phyloP scores from a whole-genome alignment of 1,139 yeast genomes.

The Sugiyamaella castrensis region DNA sequence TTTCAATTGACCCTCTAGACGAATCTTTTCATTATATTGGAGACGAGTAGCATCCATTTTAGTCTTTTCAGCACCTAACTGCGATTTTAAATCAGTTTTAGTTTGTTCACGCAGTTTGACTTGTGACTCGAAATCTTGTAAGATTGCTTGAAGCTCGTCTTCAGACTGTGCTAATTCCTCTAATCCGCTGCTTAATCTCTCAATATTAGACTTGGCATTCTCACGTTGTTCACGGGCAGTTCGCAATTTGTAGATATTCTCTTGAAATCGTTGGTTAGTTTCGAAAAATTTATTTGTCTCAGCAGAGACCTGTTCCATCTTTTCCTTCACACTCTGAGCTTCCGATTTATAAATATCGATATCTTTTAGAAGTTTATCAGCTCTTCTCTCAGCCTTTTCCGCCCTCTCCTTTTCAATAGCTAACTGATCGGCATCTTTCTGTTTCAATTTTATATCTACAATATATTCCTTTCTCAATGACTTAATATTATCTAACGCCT shows the following conservation, averaged over 20 bases:
- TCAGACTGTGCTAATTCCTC: slow-evolving; percentile 48
- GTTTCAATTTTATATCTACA: slow-evolving; percentile 67
- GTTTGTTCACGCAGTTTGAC: slow-evolving; percentile 41
- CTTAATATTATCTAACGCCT: slow-evolving; percentile 80
- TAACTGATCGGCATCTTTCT: slow-evolving; percentile 74
- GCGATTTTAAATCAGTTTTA: slow-evolving; percentile 4
- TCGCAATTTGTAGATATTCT: slow-evolving; percentile 61
- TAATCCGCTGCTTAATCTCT: slow-evolving; percentile 48
- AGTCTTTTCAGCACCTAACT: neutral
- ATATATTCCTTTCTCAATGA: slow-evolving; percentile 72
- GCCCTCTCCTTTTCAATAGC: slow-evolving; percentile 74
- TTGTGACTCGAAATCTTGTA: slow-evolving; percentile 53
- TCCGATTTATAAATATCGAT: slow-evolving; percentile 49
- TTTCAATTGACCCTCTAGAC: slow-evolving; percentile 57
- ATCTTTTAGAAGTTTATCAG: slow-evolving; percentile 45
- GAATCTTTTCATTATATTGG: slow-evolving; percentile 40
- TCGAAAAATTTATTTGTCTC: slow-evolving; percentile 66
- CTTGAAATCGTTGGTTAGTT: slow-evolving; percentile 79
- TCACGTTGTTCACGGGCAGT: slow-evolving; percentile 42
- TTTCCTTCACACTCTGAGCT: slow-evolving; percentile 48
- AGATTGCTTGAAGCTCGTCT: slow-evolving; percentile 48
- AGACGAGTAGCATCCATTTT: slow-evolving; percentile 1
- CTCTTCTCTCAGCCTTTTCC: slow-evolving; percentile 49
- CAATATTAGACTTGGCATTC: slow-evolving; percentile 49
- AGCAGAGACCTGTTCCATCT: slow-evolving; percentile 52